Conservation (phyloP, 1,139 yeast genomes). For the Tardiomyces digboiensis region DNA sequence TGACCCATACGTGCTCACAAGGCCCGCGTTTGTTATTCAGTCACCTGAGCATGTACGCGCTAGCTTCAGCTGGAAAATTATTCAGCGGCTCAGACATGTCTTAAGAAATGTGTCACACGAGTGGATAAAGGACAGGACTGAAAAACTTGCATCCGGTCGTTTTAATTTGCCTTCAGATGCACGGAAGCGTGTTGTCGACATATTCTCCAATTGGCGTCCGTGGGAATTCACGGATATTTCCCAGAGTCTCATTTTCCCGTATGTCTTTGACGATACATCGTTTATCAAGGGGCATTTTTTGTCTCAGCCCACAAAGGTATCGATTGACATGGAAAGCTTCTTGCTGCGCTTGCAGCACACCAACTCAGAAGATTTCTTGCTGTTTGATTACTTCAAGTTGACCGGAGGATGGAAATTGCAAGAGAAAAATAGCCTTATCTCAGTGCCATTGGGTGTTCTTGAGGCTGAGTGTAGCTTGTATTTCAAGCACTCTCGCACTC, state of each 20-base stretch:
- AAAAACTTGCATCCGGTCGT: constrained; percentile 13
- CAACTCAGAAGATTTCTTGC: constrained; percentile 25
- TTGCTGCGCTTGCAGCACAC: constrained; percentile 20
- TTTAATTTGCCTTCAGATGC: constrained; percentile 42
- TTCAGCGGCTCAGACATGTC: constrained; percentile 70
- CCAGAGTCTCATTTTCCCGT: constrained; percentile 32
- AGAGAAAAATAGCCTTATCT: constrained; percentile 2
- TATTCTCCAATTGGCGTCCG: constrained; percentile 76
- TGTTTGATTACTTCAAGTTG: constrained; percentile 24
- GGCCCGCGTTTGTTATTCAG: constrained; percentile 75
- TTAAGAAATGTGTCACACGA: constrained; percentile 46
- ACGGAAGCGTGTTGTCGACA: constrained; percentile 40
- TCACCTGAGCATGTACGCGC: constrained; percentile 68
- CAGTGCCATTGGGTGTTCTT: constrained; percentile 2
- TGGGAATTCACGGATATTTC: constrained; percentile 73
- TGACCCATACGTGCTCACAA: constrained; percentile 85
- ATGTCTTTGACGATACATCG: constrained; percentile 12
- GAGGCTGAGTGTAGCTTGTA: constrained; percentile 13
- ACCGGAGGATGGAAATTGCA: constrained; percentile 7
- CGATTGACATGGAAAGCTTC: constrained; percentile 23
- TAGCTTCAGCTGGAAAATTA: constrained; percentile 80
- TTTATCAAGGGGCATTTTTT: constrained; percentile 18
- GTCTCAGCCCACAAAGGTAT: constrained; percentile 15
- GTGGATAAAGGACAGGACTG: constrained; percentile 32
- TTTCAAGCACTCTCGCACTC: constrained; percentile 14